Base-by-base conservation (phyloP, 352 stramenopile species). In the Phytophthora pluvialis region DNA sequence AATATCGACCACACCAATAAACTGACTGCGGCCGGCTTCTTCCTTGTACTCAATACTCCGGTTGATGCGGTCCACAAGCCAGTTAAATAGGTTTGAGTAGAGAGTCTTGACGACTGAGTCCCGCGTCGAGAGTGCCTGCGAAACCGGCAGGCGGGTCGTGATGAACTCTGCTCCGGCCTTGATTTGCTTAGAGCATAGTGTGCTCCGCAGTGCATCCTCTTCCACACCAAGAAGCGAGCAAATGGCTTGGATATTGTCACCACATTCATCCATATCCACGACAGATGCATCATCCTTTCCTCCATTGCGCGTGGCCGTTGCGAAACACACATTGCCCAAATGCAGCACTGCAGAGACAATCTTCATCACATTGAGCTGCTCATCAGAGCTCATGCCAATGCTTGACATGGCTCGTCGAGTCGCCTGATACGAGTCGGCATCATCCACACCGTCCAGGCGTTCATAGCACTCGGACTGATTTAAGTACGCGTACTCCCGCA, bases 1-100 rank as follows among this genome's bases (percentile, higher is more conserved):
- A 55, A 97, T 97, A 55, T 97, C 90, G 31, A 97, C 81, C 3
- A 97, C 85, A 36, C 90, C 90, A 47, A 97, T 96, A 48, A 97
- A 96, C 51, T 92, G 85, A 33, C 65, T 88, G 18, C 77, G 73
- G 0, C 58, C 60, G 0, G 62, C 63, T 58, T 86, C 72, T 65
- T 92, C 80, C 55, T 81, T 81, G 73, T 94, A 94, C 72, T 93
- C 74, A 60, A 98, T 95, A 52, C 76, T 97, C 68, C 77, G 73
- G 72, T 98, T 98, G 73, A 98, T 97, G 32, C 87, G 80, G 48
- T 87, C 77, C 9, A 99, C 96, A 29, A 99, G 81, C 94, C 94
- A 99, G 42, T 98, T 89, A 73, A 97, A 97, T 54, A 97, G 57
- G 49, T 93, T 91, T 5, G 86, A 83, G 71, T 97, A 97, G 6